A percentile compares a stretch with the other conserved stretches of the same genome.
phyloP scores from a whole-genome alignment of 306 rosid genomes.

The Quercus engelmannii region DNA sequence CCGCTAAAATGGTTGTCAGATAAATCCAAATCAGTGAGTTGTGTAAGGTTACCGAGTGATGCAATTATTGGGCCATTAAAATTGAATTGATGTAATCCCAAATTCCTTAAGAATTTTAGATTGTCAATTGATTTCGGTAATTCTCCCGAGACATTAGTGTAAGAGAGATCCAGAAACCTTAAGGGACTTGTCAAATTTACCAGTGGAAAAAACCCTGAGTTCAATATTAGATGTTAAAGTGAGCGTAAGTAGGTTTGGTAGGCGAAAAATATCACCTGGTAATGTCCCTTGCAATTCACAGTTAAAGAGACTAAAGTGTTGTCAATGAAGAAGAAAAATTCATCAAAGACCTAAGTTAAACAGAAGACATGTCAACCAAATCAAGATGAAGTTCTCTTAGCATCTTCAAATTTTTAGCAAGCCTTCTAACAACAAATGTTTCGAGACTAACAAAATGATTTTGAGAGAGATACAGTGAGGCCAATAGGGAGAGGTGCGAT shows the following conservation, averaged over 20 bases:
- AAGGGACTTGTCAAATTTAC: constrained; percentile 1
- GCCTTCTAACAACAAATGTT: neutral
- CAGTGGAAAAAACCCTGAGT: neutral
- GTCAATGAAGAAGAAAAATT: neutral
- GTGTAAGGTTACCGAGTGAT: neutral
- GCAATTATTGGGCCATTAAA: neutral
- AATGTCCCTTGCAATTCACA: neutral
- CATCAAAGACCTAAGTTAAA: neutral
- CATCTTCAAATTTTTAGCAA: neutral
- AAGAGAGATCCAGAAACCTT: neutral
- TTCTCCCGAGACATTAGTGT: neutral
- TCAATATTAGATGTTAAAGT: neutral
- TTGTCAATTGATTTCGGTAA: neutral
- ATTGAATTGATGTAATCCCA: neutral
- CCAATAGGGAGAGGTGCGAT: neutral
- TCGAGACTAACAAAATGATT: constrained; percentile 10
- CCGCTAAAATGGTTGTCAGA: neutral
- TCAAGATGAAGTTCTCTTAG: neutral
- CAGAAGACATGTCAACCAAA: neutral
- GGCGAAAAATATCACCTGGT: neutral
- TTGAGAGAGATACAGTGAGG: constrained; percentile 32
- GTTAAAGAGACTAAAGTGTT: neutral
- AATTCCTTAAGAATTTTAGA: neutral
- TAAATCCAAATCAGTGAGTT: neutral
- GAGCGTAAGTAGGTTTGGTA: neutral